Percentiles rank a stretch among this genome's conserved stretches.
These are phyloP conservation scores for Gynochthodes officinalis DNA, from an alignment of 257 asterid genomes.

Conservation along the genomic window DNA sequence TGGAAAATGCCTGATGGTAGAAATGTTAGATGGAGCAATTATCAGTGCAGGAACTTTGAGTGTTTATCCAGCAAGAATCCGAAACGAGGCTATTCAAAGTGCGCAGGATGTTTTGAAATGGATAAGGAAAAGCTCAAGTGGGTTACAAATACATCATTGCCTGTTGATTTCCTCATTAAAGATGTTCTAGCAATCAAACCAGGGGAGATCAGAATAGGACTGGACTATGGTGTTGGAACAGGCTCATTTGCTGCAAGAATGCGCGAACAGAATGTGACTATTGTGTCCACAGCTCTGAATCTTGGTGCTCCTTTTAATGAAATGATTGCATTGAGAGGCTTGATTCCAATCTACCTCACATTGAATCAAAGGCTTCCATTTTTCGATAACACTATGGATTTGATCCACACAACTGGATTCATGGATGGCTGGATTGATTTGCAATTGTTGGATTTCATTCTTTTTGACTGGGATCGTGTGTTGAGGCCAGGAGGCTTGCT, in stretches of 20 bases:
- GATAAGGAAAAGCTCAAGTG: conserved; percentile 75
- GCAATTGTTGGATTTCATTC: conserved; percentile 67
- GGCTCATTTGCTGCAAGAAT: conserved; percentile 84
- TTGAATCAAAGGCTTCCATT: conserved; percentile 85
- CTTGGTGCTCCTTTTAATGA: conserved; percentile 91
- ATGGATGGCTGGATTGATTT: conserved; percentile 95
- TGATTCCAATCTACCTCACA: conserved; percentile 66
- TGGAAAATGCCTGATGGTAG: conserved; percentile 83
- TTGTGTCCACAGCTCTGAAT: conserved; percentile 69
- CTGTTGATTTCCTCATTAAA: conserved; percentile 46
- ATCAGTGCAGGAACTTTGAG: conserved; percentile 64
- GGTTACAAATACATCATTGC: conserved; percentile 41
- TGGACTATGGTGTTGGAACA: conserved; percentile 76
- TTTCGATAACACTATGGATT: conserved; percentile 84
- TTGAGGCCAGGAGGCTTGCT: conserved; percentile 85
- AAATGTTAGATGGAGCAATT: conserved; percentile 88
- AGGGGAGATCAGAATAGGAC: conserved; percentile 67
- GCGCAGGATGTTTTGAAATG: conserved; percentile 84
- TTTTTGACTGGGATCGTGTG: conserved; percentile 88
- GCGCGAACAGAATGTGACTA: conserved; percentile 72
- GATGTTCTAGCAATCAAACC: conserved; percentile 56
- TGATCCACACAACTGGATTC: conserved; percentile 77
- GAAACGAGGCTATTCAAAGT: conserved; percentile 62
- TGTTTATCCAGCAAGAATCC: conserved; percentile 77
- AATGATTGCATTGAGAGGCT: conserved; percentile 74